A percentile compares a stretch with the other conserved stretches of the same genome.
These are phyloP conservation scores for Diplodia seriata DNA, from an alignment of 2,329 filamentous ascomycete genomes.

Conservation along the genomic window DNA sequence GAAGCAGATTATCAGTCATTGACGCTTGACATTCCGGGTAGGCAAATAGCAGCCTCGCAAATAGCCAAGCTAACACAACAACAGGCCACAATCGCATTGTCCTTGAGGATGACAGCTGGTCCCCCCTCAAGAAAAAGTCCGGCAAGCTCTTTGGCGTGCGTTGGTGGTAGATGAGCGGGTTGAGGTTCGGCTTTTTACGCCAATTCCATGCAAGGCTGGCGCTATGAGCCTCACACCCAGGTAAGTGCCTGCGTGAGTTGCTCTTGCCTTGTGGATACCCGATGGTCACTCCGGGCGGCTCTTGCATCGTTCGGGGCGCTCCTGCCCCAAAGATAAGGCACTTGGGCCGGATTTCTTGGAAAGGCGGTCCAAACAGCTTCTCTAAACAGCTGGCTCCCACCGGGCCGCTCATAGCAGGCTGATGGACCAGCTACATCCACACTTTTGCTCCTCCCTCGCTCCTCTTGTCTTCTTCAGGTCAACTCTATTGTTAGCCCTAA, in stretches of 20 bases:
- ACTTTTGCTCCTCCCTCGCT: neutral
- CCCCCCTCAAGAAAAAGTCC: constrained; percentile 18
- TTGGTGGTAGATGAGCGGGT: constrained; percentile 28
- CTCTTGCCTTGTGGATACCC: neutral
- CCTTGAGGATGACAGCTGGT: constrained; percentile 27
- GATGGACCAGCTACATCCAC: neutral
- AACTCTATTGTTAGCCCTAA: no score
- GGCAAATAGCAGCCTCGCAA: constrained; percentile 39
- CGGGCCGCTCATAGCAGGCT: neutral
- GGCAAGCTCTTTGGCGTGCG: constrained; percentile 30
- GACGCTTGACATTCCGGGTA: constrained; percentile 77
- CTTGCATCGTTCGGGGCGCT: neutral
- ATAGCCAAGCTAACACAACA: neutral
- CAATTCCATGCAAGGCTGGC: neutral
- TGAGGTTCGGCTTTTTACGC: neutral
- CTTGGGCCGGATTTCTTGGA: neutral
- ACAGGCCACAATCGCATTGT: constrained; percentile 27
- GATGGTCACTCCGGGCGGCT: neutral
- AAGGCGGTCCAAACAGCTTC: neutral
- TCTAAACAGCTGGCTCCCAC: neutral
- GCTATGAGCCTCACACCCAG: neutral
- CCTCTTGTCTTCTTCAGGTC: neutral
- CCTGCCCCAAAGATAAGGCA: neutral
- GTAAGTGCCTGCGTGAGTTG: neutral
- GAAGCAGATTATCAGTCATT: constrained; percentile 82